Evolutionary conservation across 495 filamentous ascomycete genomes (phyloP), one percentile per base, ranked within the genome.

Genomic region (Amorphotheca resinae): DNA sequence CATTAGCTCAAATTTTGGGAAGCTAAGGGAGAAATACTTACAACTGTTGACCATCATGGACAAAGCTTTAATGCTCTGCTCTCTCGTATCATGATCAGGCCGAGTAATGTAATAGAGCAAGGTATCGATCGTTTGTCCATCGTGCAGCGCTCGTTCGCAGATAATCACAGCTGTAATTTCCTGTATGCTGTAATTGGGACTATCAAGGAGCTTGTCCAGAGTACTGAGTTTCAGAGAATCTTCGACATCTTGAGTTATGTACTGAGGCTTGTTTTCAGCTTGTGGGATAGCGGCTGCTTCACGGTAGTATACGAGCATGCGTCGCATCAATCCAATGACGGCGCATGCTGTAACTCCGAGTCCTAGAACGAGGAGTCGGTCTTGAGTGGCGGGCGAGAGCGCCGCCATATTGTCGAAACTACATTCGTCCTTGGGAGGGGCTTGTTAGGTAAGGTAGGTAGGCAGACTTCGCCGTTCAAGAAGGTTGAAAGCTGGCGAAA

Each of bases 241-340:
- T 46, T 75, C 72, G n/a, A 70, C 72, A n/a, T 67, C 66, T 48
- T 75, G 72, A 8, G 69, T 75, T 45, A 75, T 75, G 51, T 73
- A 74, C 46, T 72, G 69, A 9, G 72, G 65, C 53, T 73, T 75
- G 31, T 65, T 70, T 42, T 63, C 66, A 11, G 58, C 49, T 1
- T 62, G 64, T 20, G 64, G 64, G 49, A 72, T 55, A 45, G 66
- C 59, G 44, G 62, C 64, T 32, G 68, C 59, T 43, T 72, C 65
- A 43, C 66, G 66, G 39, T 65, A 70, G 22, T 59, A 44, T 28
- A 59, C 51, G 18, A 75, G 63, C 30, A 64, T 51, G 2, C 49
- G 47, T 38, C 54, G 59, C 57, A 69, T 62, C 2, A 55, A 41
- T 30, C 61, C 42, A 22, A 67, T 31, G 39, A 65, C 50, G 32